Percentiles rank a stretch among this genome's conserved stretches.
These are phyloP conservation scores for Paraleonurus japonicus DNA, from an alignment of 257 asterid species.

Conservation along the genomic window DNA sequence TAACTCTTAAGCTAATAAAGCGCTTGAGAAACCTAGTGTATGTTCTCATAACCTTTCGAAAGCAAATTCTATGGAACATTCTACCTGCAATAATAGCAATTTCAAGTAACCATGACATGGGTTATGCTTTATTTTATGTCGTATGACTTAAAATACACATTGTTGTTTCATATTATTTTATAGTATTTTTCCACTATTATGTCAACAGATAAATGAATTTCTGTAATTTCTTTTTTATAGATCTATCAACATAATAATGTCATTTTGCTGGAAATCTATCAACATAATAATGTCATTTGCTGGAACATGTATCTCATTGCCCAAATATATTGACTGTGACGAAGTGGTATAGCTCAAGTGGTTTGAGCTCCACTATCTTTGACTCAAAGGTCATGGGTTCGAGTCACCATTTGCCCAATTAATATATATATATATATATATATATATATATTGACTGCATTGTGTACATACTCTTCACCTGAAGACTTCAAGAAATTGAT, in stretches of 20 bases:
- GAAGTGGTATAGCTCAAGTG: too few relatives aligned
- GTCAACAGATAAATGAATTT: neutral
- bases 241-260: neutral
- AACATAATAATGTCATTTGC: neutral
- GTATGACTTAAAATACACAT: neutral
- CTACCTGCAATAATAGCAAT: neutral
- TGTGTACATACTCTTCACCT: neutral
- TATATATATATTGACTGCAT: too few relatives aligned
- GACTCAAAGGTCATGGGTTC: too few relatives aligned
- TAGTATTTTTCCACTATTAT: neutral
- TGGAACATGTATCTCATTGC: conserved; percentile 1
- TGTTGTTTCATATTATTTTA: neutral
- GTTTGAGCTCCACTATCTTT: too few relatives aligned
- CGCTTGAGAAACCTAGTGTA: conserved; percentile 87
- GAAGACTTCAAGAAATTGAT: neutral
- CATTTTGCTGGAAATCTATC: conserved; percentile 8
- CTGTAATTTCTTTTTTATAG: neutral
- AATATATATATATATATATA: too few relatives aligned
- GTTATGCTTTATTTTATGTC: neutral
- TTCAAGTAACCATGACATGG: neutral
- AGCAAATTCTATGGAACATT: neutral
- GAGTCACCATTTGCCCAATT: too few relatives aligned
- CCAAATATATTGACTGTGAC: neutral
- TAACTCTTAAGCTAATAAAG: conserved; percentile 56
- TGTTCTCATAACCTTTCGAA: conserved; percentile 33